Evolutionary conservation across 2,329 filamentous ascomycete species (phyloP).

Genomic region (Calonectria henricotiae): DNA sequence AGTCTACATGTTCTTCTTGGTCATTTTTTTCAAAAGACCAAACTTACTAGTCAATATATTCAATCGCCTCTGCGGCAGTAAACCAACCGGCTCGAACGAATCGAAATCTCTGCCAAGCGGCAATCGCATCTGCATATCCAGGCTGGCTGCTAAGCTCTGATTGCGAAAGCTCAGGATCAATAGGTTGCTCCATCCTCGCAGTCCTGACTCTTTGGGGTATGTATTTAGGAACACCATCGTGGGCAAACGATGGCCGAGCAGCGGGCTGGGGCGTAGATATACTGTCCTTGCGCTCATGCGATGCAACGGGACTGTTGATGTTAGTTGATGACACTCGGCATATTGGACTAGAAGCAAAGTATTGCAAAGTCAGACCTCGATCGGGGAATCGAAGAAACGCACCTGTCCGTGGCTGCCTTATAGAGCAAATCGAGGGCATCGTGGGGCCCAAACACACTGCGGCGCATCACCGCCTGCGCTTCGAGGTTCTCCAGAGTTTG

Average conservation of each 20-base stretch:
- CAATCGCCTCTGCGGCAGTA: conserved; percentile 91
- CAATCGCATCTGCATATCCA: conserved; percentile 80
- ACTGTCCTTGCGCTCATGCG: conserved; percentile 50
- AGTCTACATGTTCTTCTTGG: conserved; percentile 22
- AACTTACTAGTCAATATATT: conserved; percentile 91
- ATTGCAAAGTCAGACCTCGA: background rate
- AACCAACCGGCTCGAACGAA: conserved; percentile 99
- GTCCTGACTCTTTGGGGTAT: conserved; percentile 42
- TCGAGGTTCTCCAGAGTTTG: conserved; percentile 77
- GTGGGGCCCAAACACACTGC: conserved; percentile 89
- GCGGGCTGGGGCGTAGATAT: conserved; percentile 39
- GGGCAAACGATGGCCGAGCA: conserved; percentile 39
- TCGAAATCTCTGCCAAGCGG: conserved; percentile 91
- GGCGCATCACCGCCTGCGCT: conserved; percentile 76
- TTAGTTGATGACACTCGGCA: conserved; percentile 30
- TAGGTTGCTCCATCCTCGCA: conserved; percentile 57
- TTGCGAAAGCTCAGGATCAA: conserved; percentile 66
- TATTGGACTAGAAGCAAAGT: conserved; percentile 14
- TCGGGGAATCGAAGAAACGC: conserved; percentile 51
- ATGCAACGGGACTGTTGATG: conserved; percentile 46
- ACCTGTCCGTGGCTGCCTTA: conserved; percentile 83
- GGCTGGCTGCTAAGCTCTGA: conserved; percentile 65
- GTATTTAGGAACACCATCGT: conserved; percentile 46
- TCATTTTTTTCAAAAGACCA: background rate
- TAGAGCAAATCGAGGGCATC: conserved; percentile 94